Evolutionary conservation across 2,329 filamentous ascomycete species (phyloP).

Genomic region (Zymoseptoria crescenta): DNA sequence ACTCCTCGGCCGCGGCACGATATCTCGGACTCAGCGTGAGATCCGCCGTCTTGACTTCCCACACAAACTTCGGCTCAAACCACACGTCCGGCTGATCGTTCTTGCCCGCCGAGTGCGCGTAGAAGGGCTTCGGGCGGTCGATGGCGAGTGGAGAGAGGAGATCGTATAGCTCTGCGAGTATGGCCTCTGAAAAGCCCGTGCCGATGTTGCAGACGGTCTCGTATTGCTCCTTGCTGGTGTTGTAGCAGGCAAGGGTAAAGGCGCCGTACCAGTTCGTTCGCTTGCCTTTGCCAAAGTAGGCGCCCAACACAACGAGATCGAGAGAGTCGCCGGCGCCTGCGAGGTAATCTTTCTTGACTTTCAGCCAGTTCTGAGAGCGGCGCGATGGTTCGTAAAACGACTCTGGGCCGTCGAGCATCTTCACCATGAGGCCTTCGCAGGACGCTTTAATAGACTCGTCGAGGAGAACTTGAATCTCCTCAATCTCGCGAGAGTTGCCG

Average conservation of each 20-base stretch:
- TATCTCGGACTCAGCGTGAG: constrained; percentile 87
- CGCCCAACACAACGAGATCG: constrained; percentile 89
- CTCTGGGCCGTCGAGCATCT: constrained; percentile 92
- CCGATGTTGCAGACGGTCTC: constrained; percentile 98
- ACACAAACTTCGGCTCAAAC: constrained; percentile 91
- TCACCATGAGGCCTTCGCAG: constrained; percentile 97
- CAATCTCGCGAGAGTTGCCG: constrained; percentile 80
- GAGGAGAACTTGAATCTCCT: constrained; percentile 85
- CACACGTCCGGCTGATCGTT: constrained; percentile 97
- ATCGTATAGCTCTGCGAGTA: constrained; percentile 78
- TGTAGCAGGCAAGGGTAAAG: constrained; percentile 92
- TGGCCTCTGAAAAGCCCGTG: constrained; percentile 90
- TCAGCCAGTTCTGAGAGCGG: constrained; percentile 95
- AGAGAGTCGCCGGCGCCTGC: constrained; percentile 89
- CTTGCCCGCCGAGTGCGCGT: constrained; percentile 70
- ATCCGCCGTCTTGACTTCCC: constrained; percentile 97
- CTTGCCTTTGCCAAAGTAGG: constrained; percentile 91
- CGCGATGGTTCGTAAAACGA: constrained; percentile 95
- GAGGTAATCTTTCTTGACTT: constrained; percentile 98
- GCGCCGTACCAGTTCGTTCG: constrained; percentile 92
- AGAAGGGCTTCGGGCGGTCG: constrained; percentile 88
- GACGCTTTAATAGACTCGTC: constrained; percentile 94
- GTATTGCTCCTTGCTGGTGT: constrained; percentile 68
- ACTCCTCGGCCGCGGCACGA: constrained; percentile 78
- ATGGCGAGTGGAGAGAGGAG: constrained; percentile 72